phyloP scores from a whole-genome alignment of 108 stramenopile genomes.

The Cyclotella baltica region DNA sequence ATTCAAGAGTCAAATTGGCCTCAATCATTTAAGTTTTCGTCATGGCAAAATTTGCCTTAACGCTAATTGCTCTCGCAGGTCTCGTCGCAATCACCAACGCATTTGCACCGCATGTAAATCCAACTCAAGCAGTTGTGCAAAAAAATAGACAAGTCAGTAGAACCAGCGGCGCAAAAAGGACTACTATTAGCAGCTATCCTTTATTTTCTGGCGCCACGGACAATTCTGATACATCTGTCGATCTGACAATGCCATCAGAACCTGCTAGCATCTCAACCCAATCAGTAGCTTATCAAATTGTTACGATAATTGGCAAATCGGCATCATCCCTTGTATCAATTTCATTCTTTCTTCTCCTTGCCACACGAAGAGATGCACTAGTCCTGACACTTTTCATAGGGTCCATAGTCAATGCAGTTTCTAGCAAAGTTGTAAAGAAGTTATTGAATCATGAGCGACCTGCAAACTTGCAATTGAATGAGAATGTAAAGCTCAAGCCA shows the following conservation, averaged over 20 bases:
- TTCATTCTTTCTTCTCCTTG: constrained; percentile 74
- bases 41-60: no score
- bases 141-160: no score
- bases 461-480: constrained; percentile 7
- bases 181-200: background rate
- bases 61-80: no score
- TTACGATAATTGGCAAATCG: constrained; percentile 61
- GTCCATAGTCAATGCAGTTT: constrained; percentile 73
- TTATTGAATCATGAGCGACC: constrained; percentile 75
- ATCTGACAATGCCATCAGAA: background rate
- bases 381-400: constrained; percentile 79
- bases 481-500: constrained; percentile 59
- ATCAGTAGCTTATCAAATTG: background rate
- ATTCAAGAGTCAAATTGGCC: no score
- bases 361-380: constrained; percentile 70
- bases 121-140: no score
- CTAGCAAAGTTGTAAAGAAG: constrained; percentile 72
- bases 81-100: no score
- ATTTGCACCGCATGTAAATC: no score
- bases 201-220: background rate
- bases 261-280: background rate
- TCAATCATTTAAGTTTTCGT: no score
- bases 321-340: constrained; percentile 78
- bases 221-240: background rate
- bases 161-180: no score